A percentile compares a stretch with the other conserved stretches of the same genome.
phyloP scores from a whole-genome alignment of 371 early-diverging fungal genomes.

The Hamiltosporidium tvaerminnensis region DNA sequence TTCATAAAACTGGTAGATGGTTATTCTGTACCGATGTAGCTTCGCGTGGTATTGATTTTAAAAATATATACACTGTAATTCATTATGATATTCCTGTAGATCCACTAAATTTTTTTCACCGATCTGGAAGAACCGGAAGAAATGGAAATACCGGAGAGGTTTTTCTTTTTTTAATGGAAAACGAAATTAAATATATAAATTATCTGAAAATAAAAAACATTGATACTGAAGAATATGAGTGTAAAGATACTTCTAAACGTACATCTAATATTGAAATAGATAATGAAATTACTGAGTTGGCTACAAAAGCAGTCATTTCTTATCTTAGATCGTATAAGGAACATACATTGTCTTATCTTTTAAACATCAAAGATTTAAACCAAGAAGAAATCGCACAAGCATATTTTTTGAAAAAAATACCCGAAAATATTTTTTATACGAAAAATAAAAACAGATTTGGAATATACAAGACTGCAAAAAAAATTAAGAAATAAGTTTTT shows the following conservation, averaged over 20 bases:
- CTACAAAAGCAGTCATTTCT: slow-evolving; percentile 49
- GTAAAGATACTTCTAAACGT: neutral
- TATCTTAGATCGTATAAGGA: slow-evolving; percentile 51
- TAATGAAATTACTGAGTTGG: slow-evolving; percentile 4
- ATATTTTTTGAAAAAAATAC: slow-evolving; percentile 37
- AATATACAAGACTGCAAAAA: too few species aligned
- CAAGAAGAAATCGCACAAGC: slow-evolving; percentile 29
- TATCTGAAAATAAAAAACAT: slow-evolving; percentile 30
- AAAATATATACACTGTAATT: slow-evolving; percentile 70
- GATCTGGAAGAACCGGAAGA: slow-evolving; percentile 92
- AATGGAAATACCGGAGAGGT: slow-evolving; percentile 68
- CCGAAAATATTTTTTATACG: neutral
- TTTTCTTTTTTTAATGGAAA: slow-evolving; percentile 64
- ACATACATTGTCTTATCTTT: slow-evolving; percentile 40
- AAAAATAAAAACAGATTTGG: too few species aligned
- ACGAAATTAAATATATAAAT: slow-evolving; percentile 64
- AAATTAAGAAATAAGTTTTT: too few species aligned
- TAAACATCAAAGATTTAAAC: slow-evolving; percentile 46
- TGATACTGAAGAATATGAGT: slow-evolving; percentile 7
- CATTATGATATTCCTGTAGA: slow-evolving; percentile 91
- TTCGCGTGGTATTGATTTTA: slow-evolving; percentile 86
- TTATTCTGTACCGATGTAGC: slow-evolving; percentile 88
- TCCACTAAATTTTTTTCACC: slow-evolving; percentile 76
- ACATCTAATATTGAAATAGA: slow-evolving; percentile 5
- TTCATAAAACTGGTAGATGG: slow-evolving; percentile 51